Percentiles rank a stretch among this genome's conserved stretches.
These are phyloP conservation scores for Vigna nakashimae DNA, from an alignment of 306 rosid species.

Conservation along the genomic window DNA sequence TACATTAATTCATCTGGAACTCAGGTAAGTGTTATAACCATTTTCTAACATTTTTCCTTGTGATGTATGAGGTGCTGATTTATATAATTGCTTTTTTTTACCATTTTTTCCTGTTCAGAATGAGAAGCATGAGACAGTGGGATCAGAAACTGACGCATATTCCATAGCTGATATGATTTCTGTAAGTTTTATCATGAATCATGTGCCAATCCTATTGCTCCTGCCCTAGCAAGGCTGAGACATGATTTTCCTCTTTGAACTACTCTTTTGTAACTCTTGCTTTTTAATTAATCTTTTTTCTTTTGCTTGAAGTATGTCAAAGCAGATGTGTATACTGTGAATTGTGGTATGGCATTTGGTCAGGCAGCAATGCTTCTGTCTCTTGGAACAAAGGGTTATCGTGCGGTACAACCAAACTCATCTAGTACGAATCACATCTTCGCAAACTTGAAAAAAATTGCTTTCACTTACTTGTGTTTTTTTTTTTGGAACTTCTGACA, in stretches of 20 bases:
- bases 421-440: constrained; percentile 63
- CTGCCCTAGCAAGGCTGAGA: constrained; percentile 6
- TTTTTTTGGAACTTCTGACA: neutral
- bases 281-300: constrained; percentile 24
- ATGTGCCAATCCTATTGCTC: neutral
- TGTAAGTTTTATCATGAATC: constrained; percentile 64
- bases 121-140: constrained; percentile 83
- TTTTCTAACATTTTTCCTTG: constrained; percentile 11
- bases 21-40: constrained; percentile 62
- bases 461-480: constrained; percentile 14
- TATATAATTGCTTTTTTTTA: constrained; percentile 43
- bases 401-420: constrained; percentile 81
- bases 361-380: constrained; percentile 97
- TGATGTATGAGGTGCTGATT: constrained; percentile 22
- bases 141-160: constrained; percentile 92
- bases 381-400: constrained; percentile 84
- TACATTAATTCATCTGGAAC: constrained; percentile 95
- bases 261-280: constrained; percentile 7
- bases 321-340: constrained; percentile 83
- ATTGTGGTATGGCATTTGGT: constrained; percentile 89
- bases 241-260: constrained; percentile 33
- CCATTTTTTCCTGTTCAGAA: constrained; percentile 57
- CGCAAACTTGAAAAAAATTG: constrained; percentile 28
- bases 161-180: constrained; percentile 86
- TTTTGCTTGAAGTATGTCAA: constrained; percentile 69